Base-by-base conservation (phyloP, 805 yeast species). In the Nakazawaea ishiwadae region DNA sequence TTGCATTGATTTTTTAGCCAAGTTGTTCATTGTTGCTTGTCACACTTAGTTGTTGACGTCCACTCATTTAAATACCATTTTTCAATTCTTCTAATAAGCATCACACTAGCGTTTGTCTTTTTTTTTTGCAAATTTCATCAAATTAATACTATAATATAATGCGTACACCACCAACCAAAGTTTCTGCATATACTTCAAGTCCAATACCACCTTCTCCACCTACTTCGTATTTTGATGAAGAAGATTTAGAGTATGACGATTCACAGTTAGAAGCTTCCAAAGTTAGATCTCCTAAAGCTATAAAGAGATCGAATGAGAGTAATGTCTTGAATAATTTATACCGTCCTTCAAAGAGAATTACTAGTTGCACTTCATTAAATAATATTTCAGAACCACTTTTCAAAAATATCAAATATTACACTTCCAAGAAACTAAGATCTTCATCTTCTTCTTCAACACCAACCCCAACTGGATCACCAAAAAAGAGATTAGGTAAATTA, bases 1-100 rank as follows among this genome's bases (percentile, higher is more conserved):
- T 5, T 3, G 27, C 27, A 24, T 24, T 23, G 10, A 23, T 8
- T 23, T 10, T 23, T 8, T 23, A 23, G 10, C 10, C 26, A 8
- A 8, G 10, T 23, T 23, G 26, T 10, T 8, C 10, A 8, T 10
- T 19, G 4, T 10, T 32, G n/a, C 9, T 24, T 34, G 39, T 35
- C 39, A 15, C 39, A 35, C 39, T 11, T 19, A 21, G 31, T 37
- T 31, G 44, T 42, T 42, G 44, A 42, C 44, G 44, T 42, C 44
- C 44, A 42, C 30, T 42, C 44, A 27, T 42, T 42, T 41, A n/a
- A 33, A 19, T 10, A 24, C 28, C 14, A 33, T 33, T 33, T 10
- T 33, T 33, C 36, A 33, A 19, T 33, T 33, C 37, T n/a, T n/a
- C n/a, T n/a, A n/a, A n/a, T n/a, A n/a, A n/a, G n/a, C n/a, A n/a